These are phyloP conservation scores for Coniella lustricola DNA, from an alignment of 2,329 filamentous ascomycete species.

Conservation along the genomic window DNA sequence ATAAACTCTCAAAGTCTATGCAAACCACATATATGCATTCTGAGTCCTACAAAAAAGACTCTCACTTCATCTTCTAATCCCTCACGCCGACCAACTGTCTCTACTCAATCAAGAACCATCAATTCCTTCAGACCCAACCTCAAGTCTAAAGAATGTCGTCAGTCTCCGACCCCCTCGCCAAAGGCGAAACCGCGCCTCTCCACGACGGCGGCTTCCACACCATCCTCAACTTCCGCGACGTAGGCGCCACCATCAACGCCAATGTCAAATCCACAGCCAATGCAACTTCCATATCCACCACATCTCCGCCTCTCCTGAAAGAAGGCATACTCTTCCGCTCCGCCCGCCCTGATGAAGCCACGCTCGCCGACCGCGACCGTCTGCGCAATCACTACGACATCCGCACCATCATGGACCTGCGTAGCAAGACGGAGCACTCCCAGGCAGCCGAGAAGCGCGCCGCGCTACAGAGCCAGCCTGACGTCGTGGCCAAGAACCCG, in stretches of 20 bases:
- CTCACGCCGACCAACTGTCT: too few relatives aligned
- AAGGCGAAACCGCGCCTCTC: not conserved
- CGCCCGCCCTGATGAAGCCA: constrained; percentile 68
- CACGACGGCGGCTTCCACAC: constrained; percentile 37
- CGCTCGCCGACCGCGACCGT: constrained; percentile 51
- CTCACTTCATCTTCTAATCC: not conserved
- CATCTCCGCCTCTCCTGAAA: constrained; percentile 32
- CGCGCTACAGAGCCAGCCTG: constrained; percentile 36
- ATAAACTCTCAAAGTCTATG: not conserved
- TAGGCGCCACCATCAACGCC: constrained; percentile 59
- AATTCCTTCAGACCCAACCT: too few relatives aligned
- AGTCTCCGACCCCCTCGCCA: constrained; percentile 1
- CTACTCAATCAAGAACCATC: too few relatives aligned
- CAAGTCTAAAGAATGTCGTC: not conserved
- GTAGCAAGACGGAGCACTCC: constrained; percentile 72
- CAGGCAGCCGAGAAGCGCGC: constrained; percentile 58
- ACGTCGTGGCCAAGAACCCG: constrained; percentile 40
- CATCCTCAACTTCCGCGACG: constrained; percentile 71
- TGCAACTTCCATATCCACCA: too few relatives aligned
- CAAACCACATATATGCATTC: too few relatives aligned
- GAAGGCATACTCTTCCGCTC: constrained; percentile 63
- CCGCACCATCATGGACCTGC: constrained; percentile 69
- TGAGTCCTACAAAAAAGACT: too few relatives aligned
- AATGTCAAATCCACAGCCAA: constrained; percentile 30
- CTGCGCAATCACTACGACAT: constrained; percentile 57